These are phyloP conservation scores for Yamadazyma sp. DNA, from an alignment of 805 yeast genomes.

Conservation along the genomic window DNA sequence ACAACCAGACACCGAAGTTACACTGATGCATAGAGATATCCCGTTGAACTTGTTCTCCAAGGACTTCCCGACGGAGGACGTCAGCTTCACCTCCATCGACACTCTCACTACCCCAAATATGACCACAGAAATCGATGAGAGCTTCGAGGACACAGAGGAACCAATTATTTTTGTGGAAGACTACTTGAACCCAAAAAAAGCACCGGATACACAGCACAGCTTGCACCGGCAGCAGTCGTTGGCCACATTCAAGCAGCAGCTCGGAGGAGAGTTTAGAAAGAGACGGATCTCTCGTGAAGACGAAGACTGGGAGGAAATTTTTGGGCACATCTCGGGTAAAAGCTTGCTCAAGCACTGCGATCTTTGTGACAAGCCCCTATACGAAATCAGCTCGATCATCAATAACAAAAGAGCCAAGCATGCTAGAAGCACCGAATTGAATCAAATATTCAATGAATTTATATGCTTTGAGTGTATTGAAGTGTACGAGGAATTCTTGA, in stretches of 20 bases:
- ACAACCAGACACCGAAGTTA: no score
- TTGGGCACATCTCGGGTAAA: constrained; percentile 39
- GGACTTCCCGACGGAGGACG: constrained; percentile 11
- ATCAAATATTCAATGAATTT: constrained; percentile 44
- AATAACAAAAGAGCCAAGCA: constrained; percentile 15
- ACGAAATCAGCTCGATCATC: constrained; percentile 52
- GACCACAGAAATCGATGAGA: constrained; percentile 18
- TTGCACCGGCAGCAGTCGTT: constrained; percentile 33
- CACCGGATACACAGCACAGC: constrained; percentile 11
- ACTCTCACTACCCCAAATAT: constrained; percentile 12
- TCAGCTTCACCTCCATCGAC: constrained; percentile 16
- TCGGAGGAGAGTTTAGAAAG: constrained; percentile 7
- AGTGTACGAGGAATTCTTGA: constrained; percentile 52
- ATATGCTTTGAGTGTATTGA: constrained; percentile 64
- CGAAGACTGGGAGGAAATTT: constrained; percentile 36
- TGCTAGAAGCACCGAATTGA: constrained; percentile 3
- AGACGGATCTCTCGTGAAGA: constrained; percentile 11
- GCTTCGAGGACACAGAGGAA: constrained; percentile 27
- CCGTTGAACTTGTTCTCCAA: background rate
- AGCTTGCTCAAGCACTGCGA: constrained; percentile 53
- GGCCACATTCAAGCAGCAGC: constrained; percentile 36
- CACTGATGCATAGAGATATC: background rate
- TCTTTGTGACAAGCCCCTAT: constrained; percentile 68
- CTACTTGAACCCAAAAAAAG: constrained; percentile 38
- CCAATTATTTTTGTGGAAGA: constrained; percentile 57